Conservation (phyloP, 345 rosid species). For the Rhodamnia argentea region DNA sequence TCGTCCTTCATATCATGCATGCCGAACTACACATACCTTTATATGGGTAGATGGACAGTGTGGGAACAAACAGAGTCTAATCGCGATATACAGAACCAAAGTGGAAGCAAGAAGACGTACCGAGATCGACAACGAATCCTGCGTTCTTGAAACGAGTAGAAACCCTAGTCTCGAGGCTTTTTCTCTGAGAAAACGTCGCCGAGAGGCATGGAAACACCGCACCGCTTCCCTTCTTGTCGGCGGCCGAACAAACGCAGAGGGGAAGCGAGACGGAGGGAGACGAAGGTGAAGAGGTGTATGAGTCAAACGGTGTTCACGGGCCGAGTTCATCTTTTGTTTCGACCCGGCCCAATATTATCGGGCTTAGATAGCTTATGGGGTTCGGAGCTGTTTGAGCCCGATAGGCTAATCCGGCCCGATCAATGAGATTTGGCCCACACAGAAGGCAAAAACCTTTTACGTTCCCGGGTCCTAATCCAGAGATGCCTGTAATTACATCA, state of each 20-base stretch:
- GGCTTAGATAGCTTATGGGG: not conserved
- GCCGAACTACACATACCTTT: not conserved
- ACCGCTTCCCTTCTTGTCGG: not conserved
- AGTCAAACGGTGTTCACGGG: not conserved
- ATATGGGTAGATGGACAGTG: not conserved
- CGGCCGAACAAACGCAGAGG: not conserved
- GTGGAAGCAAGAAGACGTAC: not conserved
- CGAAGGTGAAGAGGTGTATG: not conserved
- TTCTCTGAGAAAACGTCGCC: not conserved
- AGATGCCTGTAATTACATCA: not conserved
- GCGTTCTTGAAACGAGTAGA: not conserved
- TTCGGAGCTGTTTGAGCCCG: not conserved
- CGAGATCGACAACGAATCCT: not conserved
- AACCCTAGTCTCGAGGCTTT: not conserved
- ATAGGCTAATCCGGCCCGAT: not conserved
- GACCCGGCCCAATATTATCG: not conserved
- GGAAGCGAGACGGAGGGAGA: not conserved
- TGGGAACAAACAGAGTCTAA: not conserved
- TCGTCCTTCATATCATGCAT: not conserved
- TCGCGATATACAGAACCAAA: not conserved
- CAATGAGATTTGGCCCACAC: not conserved
- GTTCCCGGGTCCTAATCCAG: not conserved
- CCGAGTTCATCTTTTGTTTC: not conserved
- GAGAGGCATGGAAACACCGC: not conserved
- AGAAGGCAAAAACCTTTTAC: not conserved